These are phyloP conservation scores for Rhododendron griersonianum DNA, from an alignment of 148 eudicot genomes.

Conservation along the genomic window DNA sequence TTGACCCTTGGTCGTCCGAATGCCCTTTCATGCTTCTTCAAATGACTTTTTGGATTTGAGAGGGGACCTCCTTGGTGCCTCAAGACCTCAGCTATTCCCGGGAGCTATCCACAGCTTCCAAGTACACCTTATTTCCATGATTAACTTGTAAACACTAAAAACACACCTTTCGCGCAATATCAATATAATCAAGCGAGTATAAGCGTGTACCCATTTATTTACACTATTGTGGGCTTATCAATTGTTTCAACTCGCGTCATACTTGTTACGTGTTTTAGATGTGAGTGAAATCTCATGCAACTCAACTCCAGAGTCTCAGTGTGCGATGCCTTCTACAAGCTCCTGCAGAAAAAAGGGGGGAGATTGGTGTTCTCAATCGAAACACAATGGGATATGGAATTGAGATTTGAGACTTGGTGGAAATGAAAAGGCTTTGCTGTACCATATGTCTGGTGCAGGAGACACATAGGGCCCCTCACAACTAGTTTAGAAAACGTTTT, in stretches of 20 bases:
- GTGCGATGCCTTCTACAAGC: neutral
- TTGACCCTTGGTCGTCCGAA: neutral
- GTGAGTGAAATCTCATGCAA: neutral
- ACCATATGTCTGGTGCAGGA: neutral
- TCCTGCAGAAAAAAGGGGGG: neutral
- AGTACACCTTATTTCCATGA: neutral
- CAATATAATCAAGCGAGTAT: neutral
- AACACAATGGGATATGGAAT: neutral
- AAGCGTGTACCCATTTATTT: neutral
- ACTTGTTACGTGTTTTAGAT: neutral
- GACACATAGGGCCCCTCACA: neutral
- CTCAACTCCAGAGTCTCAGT: neutral
- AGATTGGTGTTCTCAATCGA: neutral
- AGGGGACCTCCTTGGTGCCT: neutral
- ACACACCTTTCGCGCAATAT: neutral
- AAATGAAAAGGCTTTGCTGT: neutral
- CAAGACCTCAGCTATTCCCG: neutral
- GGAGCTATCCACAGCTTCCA: neutral
- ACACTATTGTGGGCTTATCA: neutral
- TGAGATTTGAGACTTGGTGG: neutral
- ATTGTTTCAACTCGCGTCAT: neutral
- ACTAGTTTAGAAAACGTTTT: neutral
- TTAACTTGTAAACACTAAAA: too few relatives aligned
- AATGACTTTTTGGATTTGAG: neutral
- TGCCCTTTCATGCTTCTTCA: neutral